Percentiles rank a stretch among this genome's conserved stretches.
These are phyloP conservation scores for Niebla homalea DNA, from an alignment of 495 filamentous ascomycete species.

Conservation along the genomic window DNA sequence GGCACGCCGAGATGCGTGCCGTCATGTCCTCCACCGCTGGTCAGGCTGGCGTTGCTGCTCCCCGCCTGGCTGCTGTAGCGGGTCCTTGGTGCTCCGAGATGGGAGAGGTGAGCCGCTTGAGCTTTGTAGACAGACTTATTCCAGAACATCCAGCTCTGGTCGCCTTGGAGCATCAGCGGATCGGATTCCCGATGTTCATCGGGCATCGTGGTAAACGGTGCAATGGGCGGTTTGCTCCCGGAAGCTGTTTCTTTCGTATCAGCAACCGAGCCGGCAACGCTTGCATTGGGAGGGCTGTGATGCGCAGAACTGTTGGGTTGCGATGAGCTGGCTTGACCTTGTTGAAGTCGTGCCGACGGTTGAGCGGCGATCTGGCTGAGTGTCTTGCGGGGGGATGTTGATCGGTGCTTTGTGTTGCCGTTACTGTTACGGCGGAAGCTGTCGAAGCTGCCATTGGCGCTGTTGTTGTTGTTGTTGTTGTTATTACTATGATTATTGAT, in stretches of 20 bases:
- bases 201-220: conserved; percentile 9
- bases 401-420: conserved; percentile 25
- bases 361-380: conserved; percentile 19
- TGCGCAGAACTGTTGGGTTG: conserved; percentile 26
- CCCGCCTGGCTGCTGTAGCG: conserved; percentile 12
- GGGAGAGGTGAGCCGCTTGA: conserved; percentile 23
- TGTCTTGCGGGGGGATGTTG: conserved; percentile 45
- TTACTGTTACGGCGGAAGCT: conserved; percentile 25
- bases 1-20: conserved; percentile 7
- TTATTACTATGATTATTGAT: too few species aligned
- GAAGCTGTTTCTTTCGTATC: conserved; percentile 14
- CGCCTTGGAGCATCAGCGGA: conserved; percentile 38
- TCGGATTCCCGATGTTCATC: conserved; percentile 19
- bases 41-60: conserved; percentile 13
- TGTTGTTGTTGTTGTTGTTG: conserved; percentile 21
- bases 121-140: conserved; percentile 35
- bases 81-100: conserved; percentile 19
- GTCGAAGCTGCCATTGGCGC: conserved; percentile 31
- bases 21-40: conserved; percentile 1
- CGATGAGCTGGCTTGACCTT: conserved; percentile 14
- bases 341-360: conserved; percentile 12
- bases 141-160: conserved; percentile 41
- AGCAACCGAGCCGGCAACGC: conserved; percentile 14
- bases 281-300: conserved; percentile 21
- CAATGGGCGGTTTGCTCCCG: conserved; percentile 13